Conservation (phyloP, 805 yeast species). For the Lipomyces japonicus region DNA sequence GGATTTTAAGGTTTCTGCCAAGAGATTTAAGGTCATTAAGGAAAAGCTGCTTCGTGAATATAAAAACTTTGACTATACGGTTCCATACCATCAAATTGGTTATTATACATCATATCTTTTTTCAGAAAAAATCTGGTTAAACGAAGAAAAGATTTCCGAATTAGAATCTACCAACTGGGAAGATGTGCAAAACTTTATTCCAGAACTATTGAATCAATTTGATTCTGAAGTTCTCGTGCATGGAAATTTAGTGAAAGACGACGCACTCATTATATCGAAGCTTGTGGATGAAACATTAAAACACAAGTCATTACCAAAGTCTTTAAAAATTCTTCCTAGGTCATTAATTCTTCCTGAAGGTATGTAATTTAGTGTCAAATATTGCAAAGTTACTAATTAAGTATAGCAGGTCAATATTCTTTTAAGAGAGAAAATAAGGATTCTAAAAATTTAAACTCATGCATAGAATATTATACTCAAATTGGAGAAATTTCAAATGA, state of each 20-base stretch:
- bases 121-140: conserved; percentile 68
- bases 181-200: conserved; percentile 50
- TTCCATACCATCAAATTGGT: conserved; percentile 77
- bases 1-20: conserved; percentile 48
- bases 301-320: conserved; percentile 42
- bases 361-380: conserved; percentile 4
- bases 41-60: conserved; percentile 60
- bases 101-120: conserved; percentile 57
- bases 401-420: conserved; percentile 37
- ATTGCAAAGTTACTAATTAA: conserved; percentile 37
- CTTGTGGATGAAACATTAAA: conserved; percentile 43
- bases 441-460: conserved; percentile 70
- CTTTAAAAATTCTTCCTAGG: conserved; percentile 44
- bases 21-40: conserved; percentile 63
- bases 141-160: conserved; percentile 56
- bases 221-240: conserved; percentile 68
- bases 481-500: conserved; percentile 51
- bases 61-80: conserved; percentile 64
- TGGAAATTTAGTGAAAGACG: conserved; percentile 63
- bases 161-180: conserved; percentile 46
- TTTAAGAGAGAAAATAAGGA: conserved; percentile 57
- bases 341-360: conserved; percentile 39
- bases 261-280: conserved; percentile 51
- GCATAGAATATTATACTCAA: conserved; percentile 75
- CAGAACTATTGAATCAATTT: conserved; percentile 54